phyloP scores from a whole-genome alignment of 805 yeast species.

The Danielozyma ontarioensis region DNA sequence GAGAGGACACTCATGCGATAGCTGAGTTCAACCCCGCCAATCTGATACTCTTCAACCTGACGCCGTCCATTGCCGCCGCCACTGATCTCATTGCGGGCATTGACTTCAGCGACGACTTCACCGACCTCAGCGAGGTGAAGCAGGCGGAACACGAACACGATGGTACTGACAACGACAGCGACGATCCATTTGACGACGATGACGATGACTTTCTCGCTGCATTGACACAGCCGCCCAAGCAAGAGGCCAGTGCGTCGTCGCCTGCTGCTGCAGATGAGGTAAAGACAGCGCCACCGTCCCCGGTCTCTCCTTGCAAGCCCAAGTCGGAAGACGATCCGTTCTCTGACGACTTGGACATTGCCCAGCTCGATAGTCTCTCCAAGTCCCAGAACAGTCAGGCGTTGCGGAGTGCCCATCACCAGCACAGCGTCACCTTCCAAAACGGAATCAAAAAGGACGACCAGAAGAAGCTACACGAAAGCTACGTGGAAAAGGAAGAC shows the following conservation, averaged over 20 bases:
- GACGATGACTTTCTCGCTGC: constrained; percentile 15
- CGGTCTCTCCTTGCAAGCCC: background rate
- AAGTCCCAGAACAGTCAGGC: background rate
- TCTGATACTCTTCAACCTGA: background rate
- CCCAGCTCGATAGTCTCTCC: too few relatives aligned
- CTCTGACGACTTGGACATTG: too few relatives aligned
- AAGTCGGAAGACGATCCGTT: too few relatives aligned
- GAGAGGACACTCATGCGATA: background rate
- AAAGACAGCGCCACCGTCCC: background rate
- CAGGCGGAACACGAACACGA: background rate
- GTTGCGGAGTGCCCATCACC: background rate
- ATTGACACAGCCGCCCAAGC: constrained; percentile 1
- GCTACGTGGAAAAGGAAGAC: background rate
- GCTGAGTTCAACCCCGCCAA: background rate
- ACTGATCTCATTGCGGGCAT: constrained; percentile 3
- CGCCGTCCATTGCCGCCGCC: constrained; percentile 9
- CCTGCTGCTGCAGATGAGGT: constrained; percentile 4
- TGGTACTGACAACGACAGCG: constrained; percentile 5
- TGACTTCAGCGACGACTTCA: constrained; percentile 11
- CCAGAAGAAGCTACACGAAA: too few relatives aligned
- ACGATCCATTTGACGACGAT: constrained; percentile 28
- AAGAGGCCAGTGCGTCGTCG: constrained; percentile 1
- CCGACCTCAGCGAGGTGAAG: constrained; percentile 5
- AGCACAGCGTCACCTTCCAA: background rate
- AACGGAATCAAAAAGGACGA: too few relatives aligned